A percentile compares a stretch with the other conserved stretches of the same genome.
These are phyloP conservation scores for Lupinus albus DNA, from an alignment of 306 rosid species.

Conservation along the genomic window DNA sequence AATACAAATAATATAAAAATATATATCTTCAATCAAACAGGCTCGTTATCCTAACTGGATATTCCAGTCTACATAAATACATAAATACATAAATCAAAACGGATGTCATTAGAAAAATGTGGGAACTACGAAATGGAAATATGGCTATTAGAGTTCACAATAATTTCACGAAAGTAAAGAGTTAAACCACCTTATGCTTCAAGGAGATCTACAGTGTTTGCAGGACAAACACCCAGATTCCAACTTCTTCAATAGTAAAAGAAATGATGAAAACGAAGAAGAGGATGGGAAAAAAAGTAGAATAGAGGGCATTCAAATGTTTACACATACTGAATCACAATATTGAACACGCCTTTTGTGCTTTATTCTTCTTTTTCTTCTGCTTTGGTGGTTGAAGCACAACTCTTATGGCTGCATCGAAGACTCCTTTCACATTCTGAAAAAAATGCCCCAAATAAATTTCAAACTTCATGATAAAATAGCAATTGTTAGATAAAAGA, in stretches of 20 bases:
- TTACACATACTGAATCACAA: slow-evolving; percentile 80
- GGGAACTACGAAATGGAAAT: slow-evolving; percentile 59
- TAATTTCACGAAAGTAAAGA: slow-evolving; percentile 60
- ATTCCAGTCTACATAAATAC: slow-evolving; percentile 60
- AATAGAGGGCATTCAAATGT: slow-evolving; percentile 58
- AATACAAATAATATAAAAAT: slow-evolving; percentile 36
- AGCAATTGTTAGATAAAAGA: background rate
- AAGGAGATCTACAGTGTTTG: slow-evolving; percentile 61
- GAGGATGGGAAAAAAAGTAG: slow-evolving; percentile 59
- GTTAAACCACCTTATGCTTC: slow-evolving; percentile 69
- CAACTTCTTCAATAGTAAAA: slow-evolving; percentile 64
- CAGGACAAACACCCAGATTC: slow-evolving; percentile 57
- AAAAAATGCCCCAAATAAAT: slow-evolving; percentile 33
- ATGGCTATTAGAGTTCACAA: slow-evolving; percentile 65
- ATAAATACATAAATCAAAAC: slow-evolving; percentile 49
- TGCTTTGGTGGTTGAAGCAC: slow-evolving; percentile 99
- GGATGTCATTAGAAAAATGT: slow-evolving; percentile 47
- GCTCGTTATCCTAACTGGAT: slow-evolving; percentile 56
- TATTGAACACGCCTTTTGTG: slow-evolving; percentile 93
- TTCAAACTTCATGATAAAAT: slow-evolving; percentile 17
- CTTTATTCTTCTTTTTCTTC: slow-evolving; percentile 96
- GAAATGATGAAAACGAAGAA: slow-evolving; percentile 48
- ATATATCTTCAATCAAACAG: slow-evolving; percentile 42
- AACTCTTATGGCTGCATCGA: slow-evolving; percentile 95
- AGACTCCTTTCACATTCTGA: slow-evolving; percentile 95